Evolutionary conservation across 169 alveolate species (phyloP), one percentile per base, ranked within the genome.

Genomic region (Cryptosporidium meleagridis): DNA sequence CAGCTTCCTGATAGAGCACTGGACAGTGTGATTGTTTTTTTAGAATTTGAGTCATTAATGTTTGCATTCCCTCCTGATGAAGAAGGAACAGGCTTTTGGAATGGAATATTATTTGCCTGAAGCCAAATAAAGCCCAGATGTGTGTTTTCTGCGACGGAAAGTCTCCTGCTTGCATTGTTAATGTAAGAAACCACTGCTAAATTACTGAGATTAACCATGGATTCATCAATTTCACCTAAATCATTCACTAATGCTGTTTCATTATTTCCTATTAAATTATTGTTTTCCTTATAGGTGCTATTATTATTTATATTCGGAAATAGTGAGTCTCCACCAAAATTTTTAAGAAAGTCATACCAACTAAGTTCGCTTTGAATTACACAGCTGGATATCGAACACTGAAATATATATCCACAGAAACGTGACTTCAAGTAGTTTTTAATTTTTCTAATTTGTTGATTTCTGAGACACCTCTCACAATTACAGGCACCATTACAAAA

Each of bases 391-490:
- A 80, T 80, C 16, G 89, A 55, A 26, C 89, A 80, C 7, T 80
- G 89, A 10, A 65, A 59, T 7, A 62, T 14, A 31, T 23, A 41
- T 21, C 89, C 89, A 45, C 69, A 80, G 35, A 80, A 80, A 8
- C 75, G 61, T 29, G 89, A 44, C 6, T 80, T 80, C 18, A 80
- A 65, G 14, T 80, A 80, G 68, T 80, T 80, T 65, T 44, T 80
- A n/a, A 80, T 59, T 29, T 80, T 80, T 61, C 89, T 35, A 8
- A 80, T 59, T 31, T 80, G 89, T 51, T 80, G 89, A 33, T 80
- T 80, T 35, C 89, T 58, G 12, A 80, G 75, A n/a, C 89, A 80
- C 35, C 89, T 59, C 35, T 80, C 89, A 48, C 89, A 80, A 41
- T 80, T 80, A 61, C 89, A 80, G 0, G 89, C 29, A 16, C 89